Evolutionary conservation across 495 filamentous ascomycete species (phyloP).

Genomic region (Friedmanniomyces endolithicus): DNA sequence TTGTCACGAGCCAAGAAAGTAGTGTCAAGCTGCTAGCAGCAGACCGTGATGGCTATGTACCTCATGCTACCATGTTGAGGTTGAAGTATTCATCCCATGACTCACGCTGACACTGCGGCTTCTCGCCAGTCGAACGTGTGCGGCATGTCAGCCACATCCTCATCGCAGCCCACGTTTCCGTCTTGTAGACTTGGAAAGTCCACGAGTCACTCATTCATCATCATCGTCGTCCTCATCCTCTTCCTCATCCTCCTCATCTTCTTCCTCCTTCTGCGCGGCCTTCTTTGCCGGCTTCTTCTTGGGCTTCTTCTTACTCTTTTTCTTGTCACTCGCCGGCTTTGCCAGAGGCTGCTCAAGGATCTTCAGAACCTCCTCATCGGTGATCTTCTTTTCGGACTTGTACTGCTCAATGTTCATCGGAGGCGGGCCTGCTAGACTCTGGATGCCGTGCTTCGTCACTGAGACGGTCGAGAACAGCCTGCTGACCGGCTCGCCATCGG

Average conservation of each 20-base stretch:
- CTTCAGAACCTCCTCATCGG: slow-evolving; percentile 84
- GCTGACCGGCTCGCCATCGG: slow-evolving; percentile 70
- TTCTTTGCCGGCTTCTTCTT: slow-evolving; percentile 57
- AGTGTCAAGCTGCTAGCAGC: background rate
- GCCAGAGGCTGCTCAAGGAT: slow-evolving; percentile 78
- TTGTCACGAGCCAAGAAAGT: too few relatives aligned
- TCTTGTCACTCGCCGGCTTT: slow-evolving; percentile 60
- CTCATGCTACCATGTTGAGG: background rate
- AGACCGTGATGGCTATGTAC: background rate
- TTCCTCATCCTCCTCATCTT: slow-evolving; percentile 36
- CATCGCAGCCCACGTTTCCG: background rate
- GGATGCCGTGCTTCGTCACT: slow-evolving; percentile 94
- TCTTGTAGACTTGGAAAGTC: background rate
- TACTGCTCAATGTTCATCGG: slow-evolving; percentile 59
- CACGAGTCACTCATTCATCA: background rate
- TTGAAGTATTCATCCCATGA: background rate
- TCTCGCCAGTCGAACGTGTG: background rate
- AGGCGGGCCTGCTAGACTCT: slow-evolving; percentile 65
- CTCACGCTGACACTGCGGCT: background rate
- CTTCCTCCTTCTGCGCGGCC: slow-evolving; percentile 39
- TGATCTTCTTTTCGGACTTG: slow-evolving; percentile 95
- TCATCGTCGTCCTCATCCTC: slow-evolving; percentile 33
- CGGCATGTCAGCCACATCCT: background rate
- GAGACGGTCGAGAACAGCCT: slow-evolving; percentile 83
- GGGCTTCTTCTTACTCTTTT: slow-evolving; percentile 77